Evolutionary conservation across 306 rosid genomes (phyloP).

Genomic region (Phaseolus lunatus): DNA sequence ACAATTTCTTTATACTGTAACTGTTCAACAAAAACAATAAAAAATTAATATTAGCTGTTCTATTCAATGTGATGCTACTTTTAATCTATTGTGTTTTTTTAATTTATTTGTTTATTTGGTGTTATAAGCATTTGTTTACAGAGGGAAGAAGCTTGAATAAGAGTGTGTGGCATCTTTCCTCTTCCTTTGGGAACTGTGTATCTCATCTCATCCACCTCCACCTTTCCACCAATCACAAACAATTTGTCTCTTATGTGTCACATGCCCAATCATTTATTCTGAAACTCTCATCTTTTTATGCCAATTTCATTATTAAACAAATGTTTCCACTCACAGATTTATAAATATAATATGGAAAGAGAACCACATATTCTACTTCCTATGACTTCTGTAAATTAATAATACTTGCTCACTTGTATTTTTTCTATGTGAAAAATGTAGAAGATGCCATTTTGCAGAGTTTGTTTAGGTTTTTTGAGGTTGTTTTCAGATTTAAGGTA

Average conservation of each 20-base stretch:
- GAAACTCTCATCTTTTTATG: constrained; percentile 11
- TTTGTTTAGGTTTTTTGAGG: no score
- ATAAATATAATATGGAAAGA: not conserved
- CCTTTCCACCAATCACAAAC: constrained; percentile 18
- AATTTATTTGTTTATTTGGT: not conserved
- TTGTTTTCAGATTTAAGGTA: no score
- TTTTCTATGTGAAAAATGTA: no score
- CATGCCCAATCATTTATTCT: constrained; percentile 47
- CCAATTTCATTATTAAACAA: not conserved
- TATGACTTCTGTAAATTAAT: no score
- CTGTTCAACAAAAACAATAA: not conserved
- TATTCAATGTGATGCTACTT: not conserved
- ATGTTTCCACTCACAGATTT: not conserved
- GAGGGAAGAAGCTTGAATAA: not conserved
- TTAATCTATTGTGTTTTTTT: not conserved
- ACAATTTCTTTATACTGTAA: not conserved
- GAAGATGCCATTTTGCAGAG: no score
- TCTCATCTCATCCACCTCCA: constrained; percentile 1
- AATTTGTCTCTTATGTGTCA: not conserved
- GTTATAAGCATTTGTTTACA: not conserved
- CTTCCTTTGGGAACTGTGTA: constrained; percentile 1
- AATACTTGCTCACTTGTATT: no score
- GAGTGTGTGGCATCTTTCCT: not conserved
- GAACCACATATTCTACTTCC: not conserved
- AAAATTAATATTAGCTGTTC: not conserved